Conservation (phyloP, 2,329 filamentous ascomycete genomes). For the Penicillium polonicum region DNA sequence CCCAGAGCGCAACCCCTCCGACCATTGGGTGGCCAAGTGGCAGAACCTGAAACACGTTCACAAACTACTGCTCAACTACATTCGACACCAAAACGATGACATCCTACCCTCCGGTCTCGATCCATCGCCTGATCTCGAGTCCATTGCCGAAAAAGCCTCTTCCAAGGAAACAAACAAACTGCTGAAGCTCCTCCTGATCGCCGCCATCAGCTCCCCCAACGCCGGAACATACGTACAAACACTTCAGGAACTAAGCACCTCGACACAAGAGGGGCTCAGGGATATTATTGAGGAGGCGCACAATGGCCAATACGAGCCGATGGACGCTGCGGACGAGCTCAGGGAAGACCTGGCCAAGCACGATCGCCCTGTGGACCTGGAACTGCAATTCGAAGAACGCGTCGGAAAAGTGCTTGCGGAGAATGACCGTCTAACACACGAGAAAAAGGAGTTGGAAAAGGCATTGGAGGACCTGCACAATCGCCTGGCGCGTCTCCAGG, state of each 20-base stretch:
- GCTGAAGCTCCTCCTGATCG: conserved; percentile 62
- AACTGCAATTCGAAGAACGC: conserved; percentile 50
- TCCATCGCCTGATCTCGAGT: conserved; percentile 47
- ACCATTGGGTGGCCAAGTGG: conserved; percentile 50
- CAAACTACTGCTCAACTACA: conserved; percentile 47
- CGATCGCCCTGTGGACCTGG: conserved; percentile 42
- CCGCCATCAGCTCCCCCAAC: conserved; percentile 61
- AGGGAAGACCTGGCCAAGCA: conserved; percentile 35
- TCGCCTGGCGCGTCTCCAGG: conserved; percentile 56
- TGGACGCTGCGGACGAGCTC: conserved; percentile 40
- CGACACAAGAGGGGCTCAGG: conserved; percentile 48
- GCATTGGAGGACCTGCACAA: conserved; percentile 56
- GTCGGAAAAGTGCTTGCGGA: conserved; percentile 50
- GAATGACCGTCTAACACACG: conserved; percentile 58
- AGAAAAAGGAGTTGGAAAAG: conserved; percentile 51
- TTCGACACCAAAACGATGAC: conserved; percentile 47
- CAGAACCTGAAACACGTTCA: conserved; percentile 51
- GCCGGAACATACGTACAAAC: conserved; percentile 54
- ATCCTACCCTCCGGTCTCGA: conserved; percentile 43
- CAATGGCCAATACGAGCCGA: conserved; percentile 40
- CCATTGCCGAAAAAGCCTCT: conserved; percentile 46
- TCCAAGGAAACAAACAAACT: conserved; percentile 53
- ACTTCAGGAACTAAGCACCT: conserved; percentile 44
- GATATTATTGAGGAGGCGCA: conserved; percentile 49
- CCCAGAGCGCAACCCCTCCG: conserved; percentile 44